Conservation (phyloP, 2,329 filamentous ascomycete genomes). For the Pseudogymnoascus sp. region DNA sequence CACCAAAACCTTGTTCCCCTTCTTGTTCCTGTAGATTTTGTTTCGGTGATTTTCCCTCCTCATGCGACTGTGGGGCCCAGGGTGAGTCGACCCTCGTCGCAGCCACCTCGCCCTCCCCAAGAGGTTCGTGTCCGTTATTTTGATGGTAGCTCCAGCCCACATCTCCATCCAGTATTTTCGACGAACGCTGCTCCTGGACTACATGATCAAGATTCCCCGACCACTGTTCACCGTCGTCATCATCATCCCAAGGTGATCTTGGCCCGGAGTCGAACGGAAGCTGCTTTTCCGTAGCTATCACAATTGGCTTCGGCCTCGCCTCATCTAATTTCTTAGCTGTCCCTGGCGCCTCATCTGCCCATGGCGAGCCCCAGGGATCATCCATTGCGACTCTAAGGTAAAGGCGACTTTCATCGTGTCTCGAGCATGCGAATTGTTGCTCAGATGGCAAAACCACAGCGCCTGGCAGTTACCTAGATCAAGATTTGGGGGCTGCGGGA, state of each 20-base stretch:
- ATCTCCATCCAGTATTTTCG: neutral
- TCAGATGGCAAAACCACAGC: neutral
- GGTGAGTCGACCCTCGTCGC: neutral
- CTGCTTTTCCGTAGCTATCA: constrained; percentile 15
- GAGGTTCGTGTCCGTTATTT: neutral
- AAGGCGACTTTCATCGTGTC: neutral
- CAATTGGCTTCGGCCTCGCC: constrained; percentile 11
- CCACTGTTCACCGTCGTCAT: constrained; percentile 24
- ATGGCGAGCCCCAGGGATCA: constrained; percentile 33
- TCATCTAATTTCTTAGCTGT: constrained; percentile 12
- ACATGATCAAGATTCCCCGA: constrained; percentile 13
- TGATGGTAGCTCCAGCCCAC: neutral
- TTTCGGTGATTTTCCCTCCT: neutral
- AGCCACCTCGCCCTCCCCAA: neutral
- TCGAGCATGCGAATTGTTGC: neutral
- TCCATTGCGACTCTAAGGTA: constrained; percentile 25
- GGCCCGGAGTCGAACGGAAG: constrained; percentile 17
- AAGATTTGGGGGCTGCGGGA: neutral
- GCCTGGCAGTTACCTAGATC: neutral
- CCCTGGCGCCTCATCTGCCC: constrained; percentile 27
- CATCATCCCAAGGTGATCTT: constrained; percentile 22
- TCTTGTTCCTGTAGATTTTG: neutral
- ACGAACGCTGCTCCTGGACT: neutral
- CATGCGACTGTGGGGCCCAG: neutral
- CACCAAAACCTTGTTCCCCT: neutral